Base-by-base conservation (phyloP, 176 grass and related monocot genomes). In the Zoysia japonica region DNA sequence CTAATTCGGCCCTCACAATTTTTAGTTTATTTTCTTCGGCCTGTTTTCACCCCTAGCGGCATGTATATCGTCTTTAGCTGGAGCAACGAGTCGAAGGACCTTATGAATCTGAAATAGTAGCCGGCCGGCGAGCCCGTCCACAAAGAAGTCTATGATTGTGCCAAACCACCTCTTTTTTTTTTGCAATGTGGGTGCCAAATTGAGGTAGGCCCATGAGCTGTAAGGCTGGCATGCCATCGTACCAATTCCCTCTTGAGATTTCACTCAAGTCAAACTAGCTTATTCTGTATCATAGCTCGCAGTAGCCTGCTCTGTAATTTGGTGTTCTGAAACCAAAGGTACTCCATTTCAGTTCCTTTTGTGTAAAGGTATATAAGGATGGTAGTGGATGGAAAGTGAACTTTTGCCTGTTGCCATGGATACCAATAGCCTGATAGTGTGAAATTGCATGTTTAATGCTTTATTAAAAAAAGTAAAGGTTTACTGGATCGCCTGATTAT, bases 201-300 rank as follows among this genome's bases (percentile, higher is more conserved):
- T 67, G 77, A 65, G 71, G 65, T 80, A 57, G 39, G 51, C 8
- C 66, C 83, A 20, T 76, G 77, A 77, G 78, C 78, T 81, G 77
- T 71, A 85, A 85, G 72, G 66, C 28, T 64, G 5, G 6, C 49
- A 52, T 40, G 44, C 39, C 42, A 60, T 78, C 65, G 3, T 72
- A 61, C 36, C 15, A 59, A 81, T 15, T 66, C 76, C 48, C 40
- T 46, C 36, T 45, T 41, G 38, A 40, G 45, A 52, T 39, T 56
- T 40, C 55, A 41, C 40, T 54, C 61, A 17, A 56, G 54, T n/a
- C 46, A 78, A 35, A 62, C 19, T 53, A 65, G 38, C 53, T 3
- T 72, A 6, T 12, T 68, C 36, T 69, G 39, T 39, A 43, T 74
- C 70, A 48, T 20, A 67, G 20, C 28, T 74, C 2, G 6, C 3